A percentile compares a stretch with the other conserved stretches of the same genome.
Evolutionary conservation across 768 basidiomycete species (phyloP).

Genomic region (Xerocomellus intermedius): DNA sequence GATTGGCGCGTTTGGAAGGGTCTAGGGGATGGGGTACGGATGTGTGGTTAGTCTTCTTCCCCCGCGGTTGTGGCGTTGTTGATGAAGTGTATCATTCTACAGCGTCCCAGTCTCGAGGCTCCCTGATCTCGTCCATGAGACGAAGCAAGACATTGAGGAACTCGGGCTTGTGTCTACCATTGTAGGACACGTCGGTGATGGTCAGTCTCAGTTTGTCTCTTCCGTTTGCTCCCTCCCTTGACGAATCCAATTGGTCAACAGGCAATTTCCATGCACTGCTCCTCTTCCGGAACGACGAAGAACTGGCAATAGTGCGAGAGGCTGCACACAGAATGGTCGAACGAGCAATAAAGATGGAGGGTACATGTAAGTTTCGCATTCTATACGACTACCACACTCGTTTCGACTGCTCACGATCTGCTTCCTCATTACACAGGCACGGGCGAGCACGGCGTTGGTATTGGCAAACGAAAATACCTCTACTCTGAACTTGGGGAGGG

Average conservation of each 20-base stretch:
- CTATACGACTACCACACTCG: too few species aligned
- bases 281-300: constrained; percentile 57
- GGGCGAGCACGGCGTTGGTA: constrained; percentile 85
- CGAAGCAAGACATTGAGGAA: constrained; percentile 63
- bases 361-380: constrained; percentile 53
- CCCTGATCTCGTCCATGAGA: constrained; percentile 63
- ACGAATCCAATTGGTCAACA: constrained; percentile 7
- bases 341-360: constrained; percentile 67
- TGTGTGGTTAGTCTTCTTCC: constrained; percentile 53
- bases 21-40: constrained; percentile 68
- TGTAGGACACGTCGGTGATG: constrained; percentile 79
- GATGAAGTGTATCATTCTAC: not conserved
- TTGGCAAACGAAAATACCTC: constrained; percentile 83
- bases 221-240: not conserved
- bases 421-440: constrained; percentile 43
- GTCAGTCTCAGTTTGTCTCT: constrained; percentile 36
- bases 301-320: constrained; percentile 40
- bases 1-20: constrained; percentile 56
- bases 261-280: constrained; percentile 54
- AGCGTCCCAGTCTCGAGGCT: constrained; percentile 65
- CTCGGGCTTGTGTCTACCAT: constrained; percentile 60
- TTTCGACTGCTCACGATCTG: not conserved
- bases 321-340: constrained; percentile 62
- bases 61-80: not conserved
- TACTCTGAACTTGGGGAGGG: constrained; percentile 77